Base-by-base conservation (phyloP, 2,329 filamentous ascomycete species). In the Nothophoma quercina region DNA sequence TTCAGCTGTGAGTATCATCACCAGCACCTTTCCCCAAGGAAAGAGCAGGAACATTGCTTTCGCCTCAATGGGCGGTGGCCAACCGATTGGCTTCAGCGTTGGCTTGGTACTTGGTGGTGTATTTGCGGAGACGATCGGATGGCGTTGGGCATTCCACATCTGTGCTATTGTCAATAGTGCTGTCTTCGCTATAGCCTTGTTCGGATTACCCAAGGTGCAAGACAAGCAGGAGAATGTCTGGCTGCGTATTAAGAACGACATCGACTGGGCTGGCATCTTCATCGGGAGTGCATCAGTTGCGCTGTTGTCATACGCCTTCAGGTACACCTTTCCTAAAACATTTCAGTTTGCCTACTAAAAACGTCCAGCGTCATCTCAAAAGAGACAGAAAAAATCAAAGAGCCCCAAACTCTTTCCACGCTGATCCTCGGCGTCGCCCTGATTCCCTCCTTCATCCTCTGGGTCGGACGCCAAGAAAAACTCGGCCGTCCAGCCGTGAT, bases 221-320 rank as follows among this genome's bases (percentile, higher is more conserved):
- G 39, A 63, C 58, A 35, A 61, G 68, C n/a, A 60, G 61, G 38
- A 55, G 4, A 32, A 67, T 9, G 61, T 72, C 1, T 67, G 63
- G 61, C 32, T 54, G 3, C 57, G 66, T 3, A 55, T 81, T n/a
- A 64, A 58, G 22, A 71, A 61, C 0, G 79, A 83, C 4, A 80
- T 85, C 34, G 82, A 85, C 54, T 85, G 81, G 82, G 63, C 81
- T 26, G 82, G 81, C 0, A 79, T 79, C 6, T 18, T 73, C 0
- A 70, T 83, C 21, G 78, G 77, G 3, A 79, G 76, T 55, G 68
- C 75, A 1, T 78, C 74, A 21, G 66, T 84, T 16, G 81, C 78
- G 0, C 69, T 83, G 54, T 71, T 83, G 2, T 81, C 78, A 2
- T 83, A 84, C 62, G 75, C 80, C n/a, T 71, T 84, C n/a, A 80